Conservation (phyloP, 345 rosid species). For the Clausena lansium region DNA sequence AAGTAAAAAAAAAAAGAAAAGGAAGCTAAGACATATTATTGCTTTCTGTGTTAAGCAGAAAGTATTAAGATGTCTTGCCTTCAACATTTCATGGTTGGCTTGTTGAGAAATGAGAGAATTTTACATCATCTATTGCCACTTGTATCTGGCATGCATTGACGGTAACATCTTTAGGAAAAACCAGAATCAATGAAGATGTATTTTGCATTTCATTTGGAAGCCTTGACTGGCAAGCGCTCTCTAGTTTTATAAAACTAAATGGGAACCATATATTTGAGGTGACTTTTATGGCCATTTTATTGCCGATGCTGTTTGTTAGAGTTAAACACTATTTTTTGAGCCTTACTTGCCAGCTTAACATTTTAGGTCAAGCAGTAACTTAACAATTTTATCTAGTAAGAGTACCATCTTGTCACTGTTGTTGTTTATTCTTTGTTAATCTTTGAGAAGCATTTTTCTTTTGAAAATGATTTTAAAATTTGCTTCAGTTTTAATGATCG, state of each 20-base stretch:
- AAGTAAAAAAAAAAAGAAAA: too few relatives aligned
- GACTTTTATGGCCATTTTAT: not conserved
- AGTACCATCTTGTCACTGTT: not conserved
- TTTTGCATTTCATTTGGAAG: not conserved
- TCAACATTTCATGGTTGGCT: not conserved
- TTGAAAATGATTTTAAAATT: constrained; percentile 18
- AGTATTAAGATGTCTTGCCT: not conserved
- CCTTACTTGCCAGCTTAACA: not conserved
- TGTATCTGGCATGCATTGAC: not conserved
- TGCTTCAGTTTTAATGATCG: constrained; percentile 89
- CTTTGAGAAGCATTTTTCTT: not conserved
- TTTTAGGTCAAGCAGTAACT: not conserved
- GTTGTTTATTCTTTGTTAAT: not conserved
- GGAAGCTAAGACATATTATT: not conserved
- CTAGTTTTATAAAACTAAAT: not conserved
- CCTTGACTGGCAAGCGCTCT: not conserved
- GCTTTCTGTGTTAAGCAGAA: not conserved
- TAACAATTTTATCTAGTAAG: not conserved
- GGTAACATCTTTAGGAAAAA: not conserved
- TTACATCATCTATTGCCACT: not conserved
- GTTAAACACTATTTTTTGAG: not conserved
- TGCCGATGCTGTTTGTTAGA: not conserved
- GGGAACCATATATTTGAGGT: not conserved
- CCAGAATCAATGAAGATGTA: not conserved
- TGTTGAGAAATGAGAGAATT: constrained; percentile 10